Percentiles rank a stretch among this genome's conserved stretches.
Evolutionary conservation across 179 eudicot genomes (phyloP).

Genomic region (Heliamphora pulchella): DNA sequence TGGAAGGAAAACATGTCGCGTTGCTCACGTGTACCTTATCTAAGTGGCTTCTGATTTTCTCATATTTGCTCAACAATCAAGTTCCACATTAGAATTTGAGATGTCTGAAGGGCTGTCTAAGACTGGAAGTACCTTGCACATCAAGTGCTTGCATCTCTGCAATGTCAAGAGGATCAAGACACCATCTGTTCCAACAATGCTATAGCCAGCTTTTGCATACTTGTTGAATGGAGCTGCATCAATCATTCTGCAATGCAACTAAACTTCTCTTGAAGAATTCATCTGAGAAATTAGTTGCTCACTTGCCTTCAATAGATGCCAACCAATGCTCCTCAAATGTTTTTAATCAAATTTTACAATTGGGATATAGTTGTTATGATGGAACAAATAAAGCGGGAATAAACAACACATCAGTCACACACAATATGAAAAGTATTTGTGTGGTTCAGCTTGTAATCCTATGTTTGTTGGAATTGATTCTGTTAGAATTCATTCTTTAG

Average conservation of each 20-base stretch:
- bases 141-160: slow-evolving; percentile 86
- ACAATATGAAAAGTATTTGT: too few species aligned
- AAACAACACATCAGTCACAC: too few species aligned
- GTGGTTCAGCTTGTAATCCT: too few species aligned
- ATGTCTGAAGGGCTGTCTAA: slow-evolving; percentile 31
- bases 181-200: slow-evolving; percentile 65
- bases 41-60: slow-evolving; percentile 17
- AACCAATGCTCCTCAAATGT: slow-evolving; percentile 74
- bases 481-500: too few species aligned
- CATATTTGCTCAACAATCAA: slow-evolving; percentile 20
- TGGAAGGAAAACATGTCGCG: not conserved
- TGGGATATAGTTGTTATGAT: too few species aligned
- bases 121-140: slow-evolving; percentile 66
- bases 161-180: slow-evolving; percentile 52
- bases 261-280: slow-evolving; percentile 58
- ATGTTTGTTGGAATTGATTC: too few species aligned
- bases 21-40: slow-evolving; percentile 23
- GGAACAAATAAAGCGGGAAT: too few species aligned
- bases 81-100: slow-evolving; percentile 23
- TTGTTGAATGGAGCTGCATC: slow-evolving; percentile 78
- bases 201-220: slow-evolving; percentile 90
- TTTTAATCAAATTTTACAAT: not conserved
- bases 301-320: slow-evolving; percentile 91
- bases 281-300: slow-evolving; percentile 74
- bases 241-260: slow-evolving; percentile 86